These are phyloP conservation scores for Malus domestica DNA, from an alignment of 306 rosid genomes.

Conservation along the genomic window ASM211411v1 NC_041794.1:25783501-25784000, in stretches of 20 bases:
- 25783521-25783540: constrained; percentile 11
- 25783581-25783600: background rate
- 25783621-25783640: background rate
- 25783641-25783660: background rate
- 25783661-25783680: background rate
- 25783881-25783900: background rate
- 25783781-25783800: background rate
- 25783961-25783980: background rate
- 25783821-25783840: background rate
- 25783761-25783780: background rate
- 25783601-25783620: background rate
- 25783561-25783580: background rate
- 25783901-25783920: background rate
- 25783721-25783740: constrained; percentile 20
- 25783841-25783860: background rate
- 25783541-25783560: constrained; percentile 2
- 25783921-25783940: background rate
- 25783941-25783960: background rate
- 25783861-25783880: background rate
- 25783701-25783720: background rate
- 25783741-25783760: background rate
- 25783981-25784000: background rate
- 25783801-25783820: background rate
- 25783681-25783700: background rate
- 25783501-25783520: constrained; percentile 22